Conservation (phyloP, 345 rosid species). For the Euphorbia tirucalli region DNA sequence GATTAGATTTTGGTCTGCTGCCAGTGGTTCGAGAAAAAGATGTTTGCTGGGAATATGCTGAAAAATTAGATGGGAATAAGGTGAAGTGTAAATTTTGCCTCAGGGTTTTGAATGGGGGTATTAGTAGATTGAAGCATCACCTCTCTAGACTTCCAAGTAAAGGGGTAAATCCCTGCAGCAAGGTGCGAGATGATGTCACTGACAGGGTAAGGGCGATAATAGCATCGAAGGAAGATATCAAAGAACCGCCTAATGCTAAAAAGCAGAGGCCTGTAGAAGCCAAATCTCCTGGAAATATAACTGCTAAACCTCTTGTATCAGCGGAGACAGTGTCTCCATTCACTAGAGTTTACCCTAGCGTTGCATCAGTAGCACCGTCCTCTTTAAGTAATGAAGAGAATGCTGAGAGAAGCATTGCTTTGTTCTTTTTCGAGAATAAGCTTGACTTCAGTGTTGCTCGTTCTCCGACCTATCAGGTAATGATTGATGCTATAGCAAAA, state of each 20-base stretch:
- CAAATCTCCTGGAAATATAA: slow-evolving; percentile 40
- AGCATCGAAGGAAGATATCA: slow-evolving; percentile 56
- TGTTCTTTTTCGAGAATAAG: slow-evolving; percentile 83
- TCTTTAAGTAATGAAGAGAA: slow-evolving; percentile 47
- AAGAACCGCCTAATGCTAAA: slow-evolving; percentile 42
- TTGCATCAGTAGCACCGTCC: slow-evolving; percentile 28
- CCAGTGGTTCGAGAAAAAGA: slow-evolving; percentile 93
- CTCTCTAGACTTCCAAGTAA: slow-evolving; percentile 82
- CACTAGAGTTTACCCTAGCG: slow-evolving; percentile 48
- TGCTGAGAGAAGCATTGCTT: slow-evolving; percentile 69
- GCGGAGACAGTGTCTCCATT: slow-evolving; percentile 40
- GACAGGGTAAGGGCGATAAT: slow-evolving; percentile 67
- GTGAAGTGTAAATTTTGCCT: slow-evolving; percentile 75
- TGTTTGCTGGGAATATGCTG: slow-evolving; percentile 90
- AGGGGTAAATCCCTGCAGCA: slow-evolving; percentile 88
- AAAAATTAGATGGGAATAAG: slow-evolving; percentile 83
- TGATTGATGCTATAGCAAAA: slow-evolving; percentile 72
- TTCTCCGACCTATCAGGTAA: slow-evolving; percentile 62
- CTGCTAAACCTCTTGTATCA: slow-evolving; percentile 34
- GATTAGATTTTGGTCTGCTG: slow-evolving; percentile 16
- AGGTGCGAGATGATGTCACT: slow-evolving; percentile 78
- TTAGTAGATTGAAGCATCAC: slow-evolving; percentile 88
- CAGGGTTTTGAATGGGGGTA: slow-evolving; percentile 77
- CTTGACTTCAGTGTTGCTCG: slow-evolving; percentile 65
- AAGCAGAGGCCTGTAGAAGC: slow-evolving; percentile 47